phyloP scores from a whole-genome alignment of 805 yeast genomes.

The Candida golubevii region DNA sequence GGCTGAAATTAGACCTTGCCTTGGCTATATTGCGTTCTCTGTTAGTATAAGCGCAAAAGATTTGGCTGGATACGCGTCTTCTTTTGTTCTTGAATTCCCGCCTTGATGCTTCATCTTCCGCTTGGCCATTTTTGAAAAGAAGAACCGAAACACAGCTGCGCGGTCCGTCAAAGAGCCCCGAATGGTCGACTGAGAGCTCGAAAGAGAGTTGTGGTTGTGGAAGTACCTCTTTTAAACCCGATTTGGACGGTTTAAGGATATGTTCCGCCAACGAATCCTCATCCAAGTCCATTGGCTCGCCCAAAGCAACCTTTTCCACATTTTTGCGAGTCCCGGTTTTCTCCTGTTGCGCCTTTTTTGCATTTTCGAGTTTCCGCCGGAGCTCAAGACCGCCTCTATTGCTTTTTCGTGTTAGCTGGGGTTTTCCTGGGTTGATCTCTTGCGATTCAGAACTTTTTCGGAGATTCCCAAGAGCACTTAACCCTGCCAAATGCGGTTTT shows the following conservation, averaged over 20 bases:
- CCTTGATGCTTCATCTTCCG: not conserved
- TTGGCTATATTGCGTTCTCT: conserved; percentile 32
- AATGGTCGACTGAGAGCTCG: conserved; percentile 7
- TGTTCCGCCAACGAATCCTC: too few relatives aligned
- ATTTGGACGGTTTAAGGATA: too few relatives aligned
- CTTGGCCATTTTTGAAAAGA: conserved; percentile 2
- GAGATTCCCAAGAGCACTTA: too few relatives aligned
- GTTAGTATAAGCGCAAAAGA: conserved; percentile 41
- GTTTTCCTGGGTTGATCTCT: not conserved
- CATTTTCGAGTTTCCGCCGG: conserved; percentile 2
- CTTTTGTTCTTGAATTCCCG: conserved; percentile 3
- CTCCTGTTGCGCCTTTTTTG: not conserved
- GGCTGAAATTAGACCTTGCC: conserved; percentile 50
- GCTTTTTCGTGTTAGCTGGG: not conserved
- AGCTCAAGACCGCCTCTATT: conserved; percentile 6
- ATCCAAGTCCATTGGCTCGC: conserved; percentile 2
- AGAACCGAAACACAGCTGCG: conserved; percentile 6
- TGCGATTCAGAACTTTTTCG: too few relatives aligned
- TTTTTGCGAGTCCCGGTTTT: not conserved
- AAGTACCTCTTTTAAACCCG: too few relatives aligned
- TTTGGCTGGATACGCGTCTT: conserved; percentile 9
- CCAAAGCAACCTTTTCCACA: not conserved
- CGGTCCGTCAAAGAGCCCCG: conserved; percentile 8
- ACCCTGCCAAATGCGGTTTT: not conserved
- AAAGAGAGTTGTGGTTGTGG: not conserved